A percentile compares a stretch with the other conserved stretches of the same genome.
phyloP scores from a whole-genome alignment of 306 rosid species.

The Fragaria nilgerrensis region DNA sequence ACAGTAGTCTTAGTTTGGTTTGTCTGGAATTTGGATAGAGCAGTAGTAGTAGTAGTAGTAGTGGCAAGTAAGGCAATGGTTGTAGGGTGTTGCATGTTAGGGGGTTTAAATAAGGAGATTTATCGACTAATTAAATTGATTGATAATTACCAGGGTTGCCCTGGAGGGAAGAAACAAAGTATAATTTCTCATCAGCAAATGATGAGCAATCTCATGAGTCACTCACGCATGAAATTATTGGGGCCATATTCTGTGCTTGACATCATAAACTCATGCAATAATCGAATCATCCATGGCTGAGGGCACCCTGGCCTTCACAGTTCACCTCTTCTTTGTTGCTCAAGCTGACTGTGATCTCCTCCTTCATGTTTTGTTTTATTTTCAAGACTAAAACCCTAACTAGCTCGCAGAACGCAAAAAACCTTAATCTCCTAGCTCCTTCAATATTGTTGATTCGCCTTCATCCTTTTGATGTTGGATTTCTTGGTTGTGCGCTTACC shows the following conservation, averaged over 20 bases:
- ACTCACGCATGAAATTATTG: constrained; percentile 20
- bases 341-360: neutral
- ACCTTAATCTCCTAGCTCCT: neutral
- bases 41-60: neutral
- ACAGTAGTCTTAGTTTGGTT: constrained; percentile 6
- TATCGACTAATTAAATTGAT: neutral
- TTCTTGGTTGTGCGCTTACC: neutral
- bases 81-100: constrained; percentile 41
- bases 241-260: constrained; percentile 6
- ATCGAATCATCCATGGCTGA: constrained; percentile 15
- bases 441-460: neutral
- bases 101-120: constrained; percentile 39
- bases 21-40: constrained; percentile 10
- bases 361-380: neutral
- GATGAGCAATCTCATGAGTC: constrained; percentile 19
- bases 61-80: constrained; percentile 21
- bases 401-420: neutral
- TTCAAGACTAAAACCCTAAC: neutral
- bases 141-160: neutral
- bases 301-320: constrained; percentile 5
- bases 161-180: neutral
- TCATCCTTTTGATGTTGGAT: neutral
- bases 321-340: neutral
- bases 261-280: neutral
- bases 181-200: constrained; percentile 1